Evolutionary conservation across 2,329 filamentous ascomycete species (phyloP), one percentile per base, ranked within the genome.

Genomic region (Cladophialophora exuberans): DNA sequence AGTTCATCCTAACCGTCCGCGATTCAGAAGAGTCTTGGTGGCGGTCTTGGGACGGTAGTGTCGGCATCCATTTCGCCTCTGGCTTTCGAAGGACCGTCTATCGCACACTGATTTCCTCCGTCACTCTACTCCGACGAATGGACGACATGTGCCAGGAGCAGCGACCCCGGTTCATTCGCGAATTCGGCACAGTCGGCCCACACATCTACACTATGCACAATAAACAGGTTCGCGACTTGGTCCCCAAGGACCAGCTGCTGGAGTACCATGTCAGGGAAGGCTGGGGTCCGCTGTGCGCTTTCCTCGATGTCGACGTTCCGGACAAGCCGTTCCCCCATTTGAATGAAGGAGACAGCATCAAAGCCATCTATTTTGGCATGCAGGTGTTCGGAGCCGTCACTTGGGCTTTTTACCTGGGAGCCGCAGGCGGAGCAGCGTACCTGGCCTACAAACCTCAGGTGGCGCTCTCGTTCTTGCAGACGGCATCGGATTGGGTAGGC

Each of bases 211-310:
- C 3, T 10, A 6, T 28, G 41, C 41, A 44, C 9, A 44, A 44
- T 13, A 22, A 44, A 20, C 41, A 30, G 13, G 41, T 44, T n/a
- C 41, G n/a, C 30, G 41, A 44, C 11, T 25, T 44, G 3, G 41
- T 44, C 3, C 41, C 41, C 10, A 17, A 44, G 25, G 41, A 4
- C 13, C 41, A 18, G 9, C 25, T 44, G n/a, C 41, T 44, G 11
- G 41, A 44, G 41, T 44, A 44, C 25, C 28, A 44, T 13, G 41
- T 44, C 17, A 44, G 30, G 25, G 22, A 44, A 15, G 41, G 41
- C 22, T 44, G 41, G 41, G 41, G 15, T 28, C 23, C 41, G 15
- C 41, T 44, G 7, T 44, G 41, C n/a, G 25, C 5, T 9, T 44
- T 44, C 13, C 41, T 44, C n/a, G 41, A 30, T 7, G 41, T 44